Percentiles rank a stretch among this genome's conserved stretches.
Conservation (phyloP, 805 yeast genomes). For the Lachancea dasiensis region DNA sequence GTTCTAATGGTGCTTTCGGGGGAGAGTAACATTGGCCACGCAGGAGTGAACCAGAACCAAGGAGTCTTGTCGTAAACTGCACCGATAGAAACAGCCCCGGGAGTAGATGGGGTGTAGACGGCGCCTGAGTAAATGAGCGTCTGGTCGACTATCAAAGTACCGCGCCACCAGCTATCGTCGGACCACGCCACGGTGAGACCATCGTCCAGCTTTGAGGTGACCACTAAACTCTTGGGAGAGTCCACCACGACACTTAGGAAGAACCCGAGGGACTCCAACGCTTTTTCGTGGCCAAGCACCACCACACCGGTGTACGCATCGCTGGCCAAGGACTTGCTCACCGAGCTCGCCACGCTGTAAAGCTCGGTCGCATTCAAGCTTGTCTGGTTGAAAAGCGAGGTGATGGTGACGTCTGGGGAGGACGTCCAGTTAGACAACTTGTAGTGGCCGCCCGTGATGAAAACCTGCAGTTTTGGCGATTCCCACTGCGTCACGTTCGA, state of each 20-base stretch:
- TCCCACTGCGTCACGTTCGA: slow-evolving; percentile 7
- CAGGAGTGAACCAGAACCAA: slow-evolving; percentile 24
- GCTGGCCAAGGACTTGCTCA: slow-evolving; percentile 13
- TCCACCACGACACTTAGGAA: slow-evolving; percentile 21
- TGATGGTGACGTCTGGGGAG: slow-evolving; percentile 12
- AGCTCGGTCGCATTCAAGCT: slow-evolving; percentile 23
- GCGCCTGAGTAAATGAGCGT: slow-evolving; percentile 27
- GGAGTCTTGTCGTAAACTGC: slow-evolving; percentile 17
- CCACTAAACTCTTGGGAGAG: slow-evolving; percentile 22
- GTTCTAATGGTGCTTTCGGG: slow-evolving; percentile 20
- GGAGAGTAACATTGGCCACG: slow-evolving; percentile 17
- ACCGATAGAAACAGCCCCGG: slow-evolving; percentile 22
- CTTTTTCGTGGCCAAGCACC: slow-evolving; percentile 17
- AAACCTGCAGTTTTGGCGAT: slow-evolving; percentile 14
- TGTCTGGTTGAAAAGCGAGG: slow-evolving; percentile 18
- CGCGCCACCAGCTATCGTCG: slow-evolving; percentile 17
- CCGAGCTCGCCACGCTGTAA: slow-evolving; percentile 16
- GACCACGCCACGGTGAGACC: slow-evolving; percentile 22
- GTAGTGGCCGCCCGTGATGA: slow-evolving; percentile 23
- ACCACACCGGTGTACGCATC: slow-evolving; percentile 19
- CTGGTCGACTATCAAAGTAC: slow-evolving; percentile 21
- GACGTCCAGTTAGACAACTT: slow-evolving; percentile 14
- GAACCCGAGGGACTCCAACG: slow-evolving; percentile 27
- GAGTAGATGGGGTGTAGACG: slow-evolving; percentile 17
- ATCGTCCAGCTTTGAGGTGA: slow-evolving; percentile 17